Conservation (phyloP, 148 eudicot genomes). For the Rhododendron williamsianum region DNA sequence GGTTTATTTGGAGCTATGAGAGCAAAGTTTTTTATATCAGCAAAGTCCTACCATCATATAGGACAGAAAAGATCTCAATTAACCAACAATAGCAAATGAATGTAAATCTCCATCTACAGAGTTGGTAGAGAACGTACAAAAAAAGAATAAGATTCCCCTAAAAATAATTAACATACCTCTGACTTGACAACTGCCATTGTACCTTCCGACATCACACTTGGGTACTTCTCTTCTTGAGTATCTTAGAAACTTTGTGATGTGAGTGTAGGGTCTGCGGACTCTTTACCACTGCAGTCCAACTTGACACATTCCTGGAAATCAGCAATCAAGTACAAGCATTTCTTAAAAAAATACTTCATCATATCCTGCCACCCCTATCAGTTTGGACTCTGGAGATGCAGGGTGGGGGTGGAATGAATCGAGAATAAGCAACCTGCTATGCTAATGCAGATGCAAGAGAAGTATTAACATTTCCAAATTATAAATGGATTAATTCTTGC, state of each 20-base stretch:
- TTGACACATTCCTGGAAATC: neutral
- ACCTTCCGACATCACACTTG: slow-evolving; percentile 34
- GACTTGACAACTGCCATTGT: slow-evolving; percentile 60
- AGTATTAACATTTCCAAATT: neutral
- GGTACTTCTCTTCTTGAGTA: neutral
- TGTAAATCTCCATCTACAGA: neutral
- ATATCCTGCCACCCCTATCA: neutral
- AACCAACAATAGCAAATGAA: neutral
- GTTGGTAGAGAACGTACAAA: neutral
- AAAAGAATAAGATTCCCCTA: neutral
- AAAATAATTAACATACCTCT: slow-evolving; percentile 39
- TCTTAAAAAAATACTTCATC: neutral
- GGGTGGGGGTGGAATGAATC: neutral
- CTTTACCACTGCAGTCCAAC: neutral
- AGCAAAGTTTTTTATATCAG: neutral
- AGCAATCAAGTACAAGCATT: slow-evolving; percentile 2
- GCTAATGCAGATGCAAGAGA: neutral
- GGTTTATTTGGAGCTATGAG: neutral
- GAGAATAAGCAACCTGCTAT: neutral
- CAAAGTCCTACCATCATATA: neutral
- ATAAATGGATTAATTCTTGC: neutral
- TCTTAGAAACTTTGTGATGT: neutral
- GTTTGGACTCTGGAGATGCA: neutral
- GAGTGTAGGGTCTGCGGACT: neutral
- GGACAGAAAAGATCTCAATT: neutral